Evolutionary conservation across 768 basidiomycete species (phyloP).

Genomic region (Dacryopinax primogenitus): DNA sequence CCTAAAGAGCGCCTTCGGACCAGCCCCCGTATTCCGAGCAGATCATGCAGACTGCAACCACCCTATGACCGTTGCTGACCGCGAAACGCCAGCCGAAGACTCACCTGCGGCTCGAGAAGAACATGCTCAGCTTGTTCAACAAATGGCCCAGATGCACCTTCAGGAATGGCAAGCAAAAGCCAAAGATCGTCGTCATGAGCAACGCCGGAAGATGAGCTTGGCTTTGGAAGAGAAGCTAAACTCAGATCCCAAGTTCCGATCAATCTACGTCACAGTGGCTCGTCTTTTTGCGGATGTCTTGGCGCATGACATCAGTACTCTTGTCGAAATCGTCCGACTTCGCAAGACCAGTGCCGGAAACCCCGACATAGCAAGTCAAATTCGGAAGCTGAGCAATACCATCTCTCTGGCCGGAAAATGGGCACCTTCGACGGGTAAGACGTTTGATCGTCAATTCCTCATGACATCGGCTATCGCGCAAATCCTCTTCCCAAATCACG

Average conservation of each 20-base stretch:
- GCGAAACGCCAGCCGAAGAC: slow-evolving; percentile 6
- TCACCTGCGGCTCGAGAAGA: not conserved
- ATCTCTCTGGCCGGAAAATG: slow-evolving; percentile 55
- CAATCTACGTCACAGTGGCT: slow-evolving; percentile 50
- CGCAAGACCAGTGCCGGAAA: slow-evolving; percentile 19
- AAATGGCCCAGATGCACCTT: slow-evolving; percentile 13
- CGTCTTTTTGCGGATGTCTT: slow-evolving; percentile 47
- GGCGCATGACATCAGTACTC: slow-evolving; percentile 34
- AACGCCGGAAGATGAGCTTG: slow-evolving; percentile 15
- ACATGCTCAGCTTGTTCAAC: not conserved
- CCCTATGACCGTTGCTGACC: slow-evolving; percentile 10
- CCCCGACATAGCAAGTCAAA: slow-evolving; percentile 15
- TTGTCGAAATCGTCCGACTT: slow-evolving; percentile 29
- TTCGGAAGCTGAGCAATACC: slow-evolving; percentile 26
- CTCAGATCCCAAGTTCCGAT: slow-evolving; percentile 39
- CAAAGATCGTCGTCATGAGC: slow-evolving; percentile 11
- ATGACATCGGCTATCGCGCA: slow-evolving; percentile 50
- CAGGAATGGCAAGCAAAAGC: not conserved
- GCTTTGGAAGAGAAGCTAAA: slow-evolving; percentile 17
- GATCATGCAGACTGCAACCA: not conserved
- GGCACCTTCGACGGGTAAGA: slow-evolving; percentile 47
- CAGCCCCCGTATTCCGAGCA: not conserved
- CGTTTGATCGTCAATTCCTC: slow-evolving; percentile 53
- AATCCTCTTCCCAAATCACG: slow-evolving; percentile 35
- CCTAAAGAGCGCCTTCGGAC: slow-evolving; percentile 18